Evolutionary conservation across 83 land plant genomes (phyloP).

Genomic region (Picea mariana): DNA sequence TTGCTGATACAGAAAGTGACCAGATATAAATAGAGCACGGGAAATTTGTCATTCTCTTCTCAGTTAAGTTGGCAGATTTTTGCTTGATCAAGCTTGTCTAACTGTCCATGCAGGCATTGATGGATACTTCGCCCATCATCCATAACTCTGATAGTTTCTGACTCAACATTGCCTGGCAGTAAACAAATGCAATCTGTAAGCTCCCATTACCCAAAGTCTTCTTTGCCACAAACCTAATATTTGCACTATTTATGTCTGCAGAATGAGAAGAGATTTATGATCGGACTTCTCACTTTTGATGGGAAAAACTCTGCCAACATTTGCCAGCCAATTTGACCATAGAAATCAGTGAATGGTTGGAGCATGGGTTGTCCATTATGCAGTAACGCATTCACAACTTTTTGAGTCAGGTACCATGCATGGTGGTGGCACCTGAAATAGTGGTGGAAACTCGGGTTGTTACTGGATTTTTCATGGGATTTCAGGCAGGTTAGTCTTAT

Average conservation of each 20-base stretch:
- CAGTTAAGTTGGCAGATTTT: not conserved
- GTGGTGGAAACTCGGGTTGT: not conserved
- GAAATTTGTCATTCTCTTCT: not conserved
- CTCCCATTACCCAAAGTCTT: not conserved
- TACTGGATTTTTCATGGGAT: not conserved
- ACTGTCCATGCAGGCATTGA: not conserved
- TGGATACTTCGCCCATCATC: not conserved
- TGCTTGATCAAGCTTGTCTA: conserved; percentile 8
- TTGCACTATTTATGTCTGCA: not conserved
- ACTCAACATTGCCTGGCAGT: not conserved
- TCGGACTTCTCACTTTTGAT: not conserved
- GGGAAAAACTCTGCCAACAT: not conserved
- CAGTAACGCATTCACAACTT: too few relatives aligned
- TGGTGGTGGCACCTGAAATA: not conserved
- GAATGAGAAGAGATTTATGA: not conserved
- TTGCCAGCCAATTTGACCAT: too few relatives aligned
- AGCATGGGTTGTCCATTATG: not conserved
- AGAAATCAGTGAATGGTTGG: too few relatives aligned
- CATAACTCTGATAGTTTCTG: not conserved
- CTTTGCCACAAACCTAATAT: not conserved
- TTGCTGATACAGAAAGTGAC: too few relatives aligned
- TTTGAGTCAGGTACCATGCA: not conserved
- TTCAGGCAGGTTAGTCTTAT: not conserved
- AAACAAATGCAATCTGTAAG: not conserved
- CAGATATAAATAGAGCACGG: not conserved